These are phyloP conservation scores for Aspergillus udagawae DNA, from an alignment of 2,329 filamentous ascomycete genomes.

Conservation along the genomic window DNA sequence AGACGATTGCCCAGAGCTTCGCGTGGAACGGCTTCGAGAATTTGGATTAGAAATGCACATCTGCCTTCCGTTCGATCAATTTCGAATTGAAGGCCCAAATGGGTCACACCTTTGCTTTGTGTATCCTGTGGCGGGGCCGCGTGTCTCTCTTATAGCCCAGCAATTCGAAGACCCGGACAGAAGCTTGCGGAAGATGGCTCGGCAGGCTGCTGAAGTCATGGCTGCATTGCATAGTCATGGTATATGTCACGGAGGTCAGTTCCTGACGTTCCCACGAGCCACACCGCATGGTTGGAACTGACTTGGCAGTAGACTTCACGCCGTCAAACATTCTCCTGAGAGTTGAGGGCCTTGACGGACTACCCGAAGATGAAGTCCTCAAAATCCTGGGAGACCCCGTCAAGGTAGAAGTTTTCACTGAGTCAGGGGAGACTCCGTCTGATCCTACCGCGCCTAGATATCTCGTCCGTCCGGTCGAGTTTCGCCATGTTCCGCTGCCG, in stretches of 20 bases:
- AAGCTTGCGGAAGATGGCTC: neutral
- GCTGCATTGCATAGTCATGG: neutral
- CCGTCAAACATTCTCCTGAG: slow-evolving; percentile 2
- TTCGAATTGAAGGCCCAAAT: neutral
- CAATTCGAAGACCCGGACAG: neutral
- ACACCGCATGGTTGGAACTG: neutral
- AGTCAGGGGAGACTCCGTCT: neutral
- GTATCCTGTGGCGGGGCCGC: neutral
- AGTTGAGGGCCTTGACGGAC: neutral
- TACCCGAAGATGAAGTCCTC: neutral
- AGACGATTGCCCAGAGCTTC: neutral
- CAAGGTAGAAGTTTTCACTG: neutral
- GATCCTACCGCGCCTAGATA: neutral
- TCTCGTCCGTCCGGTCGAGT: neutral
- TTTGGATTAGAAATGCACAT: neutral
- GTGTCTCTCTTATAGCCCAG: neutral
- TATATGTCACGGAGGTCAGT: neutral
- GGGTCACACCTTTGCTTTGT: neutral
- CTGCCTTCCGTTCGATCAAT: neutral
- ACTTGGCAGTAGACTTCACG: neutral
- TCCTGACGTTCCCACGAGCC: neutral
- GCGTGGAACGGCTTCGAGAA: neutral
- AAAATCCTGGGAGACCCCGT: neutral
- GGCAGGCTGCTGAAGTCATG: neutral
- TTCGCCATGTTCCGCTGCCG: neutral